Evolutionary conservation across 2,329 filamentous ascomycete genomes (phyloP).

Genomic region (Leptoxyphium fumago): DNA sequence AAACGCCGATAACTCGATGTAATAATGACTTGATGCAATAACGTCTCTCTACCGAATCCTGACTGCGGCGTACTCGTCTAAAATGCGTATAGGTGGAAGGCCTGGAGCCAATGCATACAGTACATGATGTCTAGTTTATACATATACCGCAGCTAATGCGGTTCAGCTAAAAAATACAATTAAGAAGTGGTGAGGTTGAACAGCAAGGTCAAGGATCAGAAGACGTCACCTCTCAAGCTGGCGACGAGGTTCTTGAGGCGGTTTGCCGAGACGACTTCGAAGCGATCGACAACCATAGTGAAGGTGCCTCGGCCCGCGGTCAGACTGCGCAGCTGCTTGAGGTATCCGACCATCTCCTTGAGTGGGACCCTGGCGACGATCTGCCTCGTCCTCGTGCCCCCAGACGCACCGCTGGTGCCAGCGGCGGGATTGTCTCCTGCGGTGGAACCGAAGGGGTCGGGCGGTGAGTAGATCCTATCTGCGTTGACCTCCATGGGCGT

Average conservation of each 20-base stretch:
- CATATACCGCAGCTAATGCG: too few relatives aligned
- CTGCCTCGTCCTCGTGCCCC: conserved; percentile 28
- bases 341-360: conserved; percentile 92
- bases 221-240: conserved; percentile 17
- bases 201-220: background rate
- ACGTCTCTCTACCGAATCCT: too few relatives aligned
- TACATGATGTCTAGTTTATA: too few relatives aligned
- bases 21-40: too few relatives aligned
- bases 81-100: too few relatives aligned
- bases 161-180: too few relatives aligned
- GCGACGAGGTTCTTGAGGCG: conserved; percentile 42
- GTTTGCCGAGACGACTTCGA: conserved; percentile 50
- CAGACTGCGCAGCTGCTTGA: conserved; percentile 75
- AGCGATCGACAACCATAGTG: conserved; percentile 58
- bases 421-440: conserved; percentile 3
- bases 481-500: conserved; percentile 44
- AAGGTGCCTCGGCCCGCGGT: conserved; percentile 73
- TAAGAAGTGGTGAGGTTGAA: too few relatives aligned
- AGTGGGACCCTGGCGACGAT: conserved; percentile 81
- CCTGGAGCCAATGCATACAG: too few relatives aligned
- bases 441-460: conserved; percentile 55
- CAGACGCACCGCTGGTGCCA: conserved; percentile 8
- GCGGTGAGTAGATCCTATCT: conserved; percentile 67
- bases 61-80: too few relatives aligned
- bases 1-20: too few relatives aligned